A percentile compares a stretch with the other conserved stretches of the same genome.
phyloP scores from a whole-genome alignment of 1,284 basidiomycete species.

The Ceratobasidium sp. region DNA sequence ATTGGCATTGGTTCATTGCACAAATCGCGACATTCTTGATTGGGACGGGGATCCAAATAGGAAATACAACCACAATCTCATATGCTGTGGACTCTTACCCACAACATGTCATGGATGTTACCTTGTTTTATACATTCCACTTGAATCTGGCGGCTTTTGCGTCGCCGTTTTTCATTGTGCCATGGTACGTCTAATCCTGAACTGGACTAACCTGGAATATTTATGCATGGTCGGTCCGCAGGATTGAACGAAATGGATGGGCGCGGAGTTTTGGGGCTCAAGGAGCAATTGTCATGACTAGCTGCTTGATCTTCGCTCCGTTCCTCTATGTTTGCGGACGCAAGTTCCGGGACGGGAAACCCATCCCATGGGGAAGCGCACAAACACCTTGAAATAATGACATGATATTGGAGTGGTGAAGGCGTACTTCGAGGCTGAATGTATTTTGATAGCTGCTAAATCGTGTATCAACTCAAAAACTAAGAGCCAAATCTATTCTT shows the following conservation, averaged over 20 bases:
- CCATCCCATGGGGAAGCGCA: constrained; percentile 33
- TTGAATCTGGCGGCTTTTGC: constrained; percentile 42
- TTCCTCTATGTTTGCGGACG: constrained; percentile 37
- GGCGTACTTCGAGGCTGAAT: background rate
- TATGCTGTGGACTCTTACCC: constrained; percentile 42
- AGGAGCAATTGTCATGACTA: constrained; percentile 38
- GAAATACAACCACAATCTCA: constrained; percentile 40
- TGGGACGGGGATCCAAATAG: constrained; percentile 42
- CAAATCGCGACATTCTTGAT: constrained; percentile 38
- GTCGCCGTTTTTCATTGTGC: constrained; percentile 42
- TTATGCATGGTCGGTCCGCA: background rate
- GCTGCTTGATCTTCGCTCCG: constrained; percentile 36
- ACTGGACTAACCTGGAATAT: background rate
- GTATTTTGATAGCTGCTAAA: background rate
- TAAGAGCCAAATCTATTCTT: background rate
- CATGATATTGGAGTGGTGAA: background rate
- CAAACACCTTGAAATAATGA: constrained; percentile 7
- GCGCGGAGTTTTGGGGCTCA: constrained; percentile 42
- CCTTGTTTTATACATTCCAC: constrained; percentile 42
- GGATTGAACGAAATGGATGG: constrained; percentile 40
- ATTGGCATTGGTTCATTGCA: constrained; percentile 41
- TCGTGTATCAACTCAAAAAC: constrained; percentile 1
- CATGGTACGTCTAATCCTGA: constrained; percentile 24
- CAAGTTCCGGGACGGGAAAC: constrained; percentile 33
- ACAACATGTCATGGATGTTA: constrained; percentile 42